Conservation (phyloP, 2,329 filamentous ascomycete species). For the Teratosphaeria nubilosa region DNA sequence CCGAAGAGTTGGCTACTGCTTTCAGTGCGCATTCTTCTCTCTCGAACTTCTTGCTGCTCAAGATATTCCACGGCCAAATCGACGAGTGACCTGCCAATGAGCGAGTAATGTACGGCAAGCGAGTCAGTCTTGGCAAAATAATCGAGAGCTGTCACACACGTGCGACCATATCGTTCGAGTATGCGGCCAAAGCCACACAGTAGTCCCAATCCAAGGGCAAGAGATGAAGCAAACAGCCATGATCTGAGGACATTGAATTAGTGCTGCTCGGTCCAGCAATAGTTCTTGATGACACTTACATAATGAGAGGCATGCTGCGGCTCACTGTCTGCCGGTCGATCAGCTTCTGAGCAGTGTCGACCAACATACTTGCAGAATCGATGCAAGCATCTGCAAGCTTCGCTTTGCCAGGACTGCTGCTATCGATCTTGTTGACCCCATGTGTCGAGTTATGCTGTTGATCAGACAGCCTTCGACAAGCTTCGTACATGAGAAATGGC, state of each 20-base stretch:
- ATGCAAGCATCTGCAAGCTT: constrained; percentile 21
- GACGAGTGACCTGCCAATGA: constrained; percentile 17
- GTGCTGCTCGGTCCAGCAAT: background rate
- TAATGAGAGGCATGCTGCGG: constrained; percentile 13
- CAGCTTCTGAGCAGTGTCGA: constrained; percentile 13
- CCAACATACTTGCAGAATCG: constrained; percentile 18
- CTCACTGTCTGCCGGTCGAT: constrained; percentile 10
- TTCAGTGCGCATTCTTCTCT: constrained; percentile 14
- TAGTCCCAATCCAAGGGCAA: constrained; percentile 19
- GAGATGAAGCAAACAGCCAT: constrained; percentile 22
- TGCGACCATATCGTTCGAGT: constrained; percentile 14
- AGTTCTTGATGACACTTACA: constrained; percentile 7
- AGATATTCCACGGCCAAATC: constrained; percentile 13
- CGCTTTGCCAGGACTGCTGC: constrained; percentile 14
- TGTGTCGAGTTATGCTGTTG: constrained; percentile 16
- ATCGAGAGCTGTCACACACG: constrained; percentile 14
- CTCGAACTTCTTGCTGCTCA: constrained; percentile 12
- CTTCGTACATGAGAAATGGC: constrained; percentile 44
- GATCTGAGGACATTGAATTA: constrained; percentile 8
- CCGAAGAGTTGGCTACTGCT: constrained; percentile 22
- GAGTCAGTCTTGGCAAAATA: constrained; percentile 20
- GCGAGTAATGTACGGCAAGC: constrained; percentile 21
- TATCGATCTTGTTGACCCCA: constrained; percentile 4
- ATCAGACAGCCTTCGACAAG: constrained; percentile 26
- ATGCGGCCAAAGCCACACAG: constrained; percentile 17